Conservation (phyloP, 352 stramenopile genomes). For the Pythium guiyangense region DNA sequence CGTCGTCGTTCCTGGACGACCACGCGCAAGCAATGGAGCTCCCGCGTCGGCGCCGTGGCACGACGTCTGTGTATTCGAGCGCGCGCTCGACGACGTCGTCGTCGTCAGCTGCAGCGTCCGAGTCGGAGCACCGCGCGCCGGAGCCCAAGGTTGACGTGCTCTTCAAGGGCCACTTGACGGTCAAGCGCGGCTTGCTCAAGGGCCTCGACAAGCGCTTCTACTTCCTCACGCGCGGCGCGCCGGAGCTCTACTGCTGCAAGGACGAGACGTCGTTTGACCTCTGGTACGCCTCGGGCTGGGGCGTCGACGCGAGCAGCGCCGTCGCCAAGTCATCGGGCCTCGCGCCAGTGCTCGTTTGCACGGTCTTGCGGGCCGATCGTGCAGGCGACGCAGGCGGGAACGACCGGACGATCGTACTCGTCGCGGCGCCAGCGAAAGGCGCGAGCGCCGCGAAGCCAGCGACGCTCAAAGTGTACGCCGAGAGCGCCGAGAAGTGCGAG, state of each 20-base stretch:
- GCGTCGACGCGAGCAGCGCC: conserved; percentile 25
- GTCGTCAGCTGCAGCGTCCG: neutral
- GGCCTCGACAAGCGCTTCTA: conserved; percentile 53
- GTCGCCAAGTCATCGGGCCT: conserved; percentile 22
- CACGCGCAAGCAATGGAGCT: conserved; percentile 1
- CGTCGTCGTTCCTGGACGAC: conserved; percentile 6
- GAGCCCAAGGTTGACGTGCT: conserved; percentile 24
- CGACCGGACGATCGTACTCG: conserved; percentile 44
- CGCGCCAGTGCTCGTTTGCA: too few species aligned
- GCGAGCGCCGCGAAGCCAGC: conserved; percentile 39
- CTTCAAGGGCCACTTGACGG: conserved; percentile 38
- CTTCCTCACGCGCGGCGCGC: conserved; percentile 18
- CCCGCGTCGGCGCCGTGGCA: conserved; percentile 3
- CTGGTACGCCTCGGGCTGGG: conserved; percentile 45
- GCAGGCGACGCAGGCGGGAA: conserved; percentile 14
- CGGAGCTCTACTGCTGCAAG: conserved; percentile 58
- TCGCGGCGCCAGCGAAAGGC: conserved; percentile 12
- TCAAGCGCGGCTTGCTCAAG: conserved; percentile 48
- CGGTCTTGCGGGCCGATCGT: conserved; percentile 46
- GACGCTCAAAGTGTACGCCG: conserved; percentile 35
- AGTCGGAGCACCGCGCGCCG: neutral
- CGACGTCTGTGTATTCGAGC: conserved; percentile 8
- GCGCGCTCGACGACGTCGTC: conserved; percentile 3
- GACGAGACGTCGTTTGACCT: conserved; percentile 60
- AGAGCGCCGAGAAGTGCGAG: conserved; percentile 33